Percentiles rank a stretch among this genome's conserved stretches.
Evolutionary conservation across 148 eudicot species (phyloP).

Genomic region (Hydrangea macrophylla): DNA sequence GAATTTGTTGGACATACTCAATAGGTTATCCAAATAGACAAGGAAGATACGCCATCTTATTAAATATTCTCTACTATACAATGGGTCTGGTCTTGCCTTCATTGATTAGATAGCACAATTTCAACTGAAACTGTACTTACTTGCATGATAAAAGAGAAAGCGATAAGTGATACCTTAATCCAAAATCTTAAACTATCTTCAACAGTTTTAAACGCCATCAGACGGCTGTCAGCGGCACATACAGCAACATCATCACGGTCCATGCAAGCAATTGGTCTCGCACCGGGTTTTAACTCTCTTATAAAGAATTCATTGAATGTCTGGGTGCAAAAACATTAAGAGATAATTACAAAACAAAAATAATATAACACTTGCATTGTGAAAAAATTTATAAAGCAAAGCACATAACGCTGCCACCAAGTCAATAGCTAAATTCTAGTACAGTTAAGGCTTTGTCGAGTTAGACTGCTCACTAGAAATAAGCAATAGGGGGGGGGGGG

Average conservation of each 20-base stretch:
- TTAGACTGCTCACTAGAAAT: too few relatives aligned
- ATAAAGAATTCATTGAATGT: conserved; percentile 94
- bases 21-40: too few relatives aligned
- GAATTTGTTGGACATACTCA: too few relatives aligned
- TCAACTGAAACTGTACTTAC: conserved; percentile 2
- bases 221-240: conserved; percentile 94
- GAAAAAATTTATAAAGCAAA: conserved; percentile 1
- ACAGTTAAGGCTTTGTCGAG: too few relatives aligned
- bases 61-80: too few relatives aligned
- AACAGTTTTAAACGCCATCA: conserved; percentile 68
- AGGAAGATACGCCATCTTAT: too few relatives aligned
- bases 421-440: background rate
- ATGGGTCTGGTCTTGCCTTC: too few relatives aligned
- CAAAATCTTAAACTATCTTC: conserved; percentile 78
- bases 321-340: conserved; percentile 39
- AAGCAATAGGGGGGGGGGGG: too few relatives aligned
- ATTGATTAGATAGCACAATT: too few relatives aligned
- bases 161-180: conserved; percentile 63
- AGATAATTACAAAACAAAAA: background rate
- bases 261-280: conserved; percentile 63
- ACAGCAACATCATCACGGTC: conserved; percentile 77
- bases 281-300: conserved; percentile 84
- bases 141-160: background rate
- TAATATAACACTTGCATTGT: background rate
- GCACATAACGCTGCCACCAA: conserved; percentile 3